Evolutionary conservation across 495 filamentous ascomycete genomes (phyloP), one percentile per base, ranked within the genome.

Genomic region (Ascobolus immersus): DNA sequence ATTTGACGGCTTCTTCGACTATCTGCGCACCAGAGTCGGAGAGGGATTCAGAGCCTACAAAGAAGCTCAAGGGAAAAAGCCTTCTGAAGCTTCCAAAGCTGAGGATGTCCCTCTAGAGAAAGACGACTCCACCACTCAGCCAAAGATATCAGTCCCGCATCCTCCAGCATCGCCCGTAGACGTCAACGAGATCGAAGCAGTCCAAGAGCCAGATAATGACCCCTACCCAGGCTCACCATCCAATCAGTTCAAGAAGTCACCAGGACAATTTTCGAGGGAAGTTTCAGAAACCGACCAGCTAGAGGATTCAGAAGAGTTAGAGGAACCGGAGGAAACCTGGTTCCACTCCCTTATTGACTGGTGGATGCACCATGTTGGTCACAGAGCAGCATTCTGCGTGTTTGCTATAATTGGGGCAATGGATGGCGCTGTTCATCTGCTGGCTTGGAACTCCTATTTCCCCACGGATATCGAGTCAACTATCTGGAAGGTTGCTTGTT

Each of bases 391-490:
- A 11, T 10, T 17, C 5, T 28, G 12, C 5, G 25, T 19, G 17
- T 18, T 37, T 9, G 9, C 11, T 21, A 25, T 25, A 21, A 6
- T 38, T 7, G 4, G 10, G 15, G 0, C 21, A 5, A 2, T 42
- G 19, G 30, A 15, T 9, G 14, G 29, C 11, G 17, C 1, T 15
- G 17, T 28, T 12, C 35, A 42, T 21, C 2, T 12, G 10, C 10
- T 20, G 9, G 39, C 35, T 29, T 42, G 39, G 39, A 42, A 42
- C 26, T 37, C 30, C 30, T 24, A 38, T 19, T 42, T 38, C 19
- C 35, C 35, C 10, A 34, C 28, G 17, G 3, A 3, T 6, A 11
- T n/a, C 4, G 39, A 42, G 21, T 7, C 10, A 17, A 1, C 38
- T 15, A 9, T 42, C n/a, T 38, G 35, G 39, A 8, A 23, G 35